Percentiles rank a stretch among this genome's conserved stretches.
These are phyloP conservation scores for Wickerhamiella nectarea DNA, from an alignment of 805 yeast genomes.

Conservation along the genomic window DNA sequence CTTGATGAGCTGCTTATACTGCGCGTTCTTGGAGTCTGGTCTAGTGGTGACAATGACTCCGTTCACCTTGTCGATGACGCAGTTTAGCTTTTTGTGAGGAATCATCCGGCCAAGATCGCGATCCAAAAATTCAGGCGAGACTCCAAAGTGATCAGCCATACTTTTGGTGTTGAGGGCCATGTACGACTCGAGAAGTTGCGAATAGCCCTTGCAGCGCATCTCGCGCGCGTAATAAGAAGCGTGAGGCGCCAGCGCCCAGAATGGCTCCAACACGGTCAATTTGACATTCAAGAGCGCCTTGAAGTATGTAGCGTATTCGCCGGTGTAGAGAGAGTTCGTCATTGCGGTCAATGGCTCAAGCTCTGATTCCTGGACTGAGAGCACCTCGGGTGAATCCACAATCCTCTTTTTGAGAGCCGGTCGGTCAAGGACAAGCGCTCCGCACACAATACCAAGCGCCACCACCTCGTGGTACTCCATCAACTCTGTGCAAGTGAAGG, in stretches of 20 bases:
- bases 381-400: conserved; percentile 86
- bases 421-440: conserved; percentile 68
- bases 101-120: conserved; percentile 75
- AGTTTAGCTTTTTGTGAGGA: conserved; percentile 84
- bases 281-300: conserved; percentile 63
- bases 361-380: conserved; percentile 48
- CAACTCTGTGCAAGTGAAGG: conserved; percentile 86
- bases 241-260: conserved; percentile 60
- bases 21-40: conserved; percentile 91
- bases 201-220: conserved; percentile 86
- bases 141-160: conserved; percentile 90
- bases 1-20: conserved; percentile 74
- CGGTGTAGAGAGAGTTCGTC: conserved; percentile 74
- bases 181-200: conserved; percentile 88
- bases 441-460: conserved; percentile 76
- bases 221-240: conserved; percentile 78
- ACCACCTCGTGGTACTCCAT: conserved; percentile 84
- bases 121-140: conserved; percentile 76
- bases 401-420: conserved; percentile 71
- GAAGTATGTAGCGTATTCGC: conserved; percentile 74
- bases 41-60: conserved; percentile 88
- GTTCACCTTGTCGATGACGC: conserved; percentile 89
- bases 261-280: conserved; percentile 51
- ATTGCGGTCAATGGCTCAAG: conserved; percentile 71
- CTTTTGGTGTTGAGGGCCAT: conserved; percentile 77